Base-by-base conservation (phyloP, 176 grass and related monocot species). In the Tuctoria greenei region DNA sequence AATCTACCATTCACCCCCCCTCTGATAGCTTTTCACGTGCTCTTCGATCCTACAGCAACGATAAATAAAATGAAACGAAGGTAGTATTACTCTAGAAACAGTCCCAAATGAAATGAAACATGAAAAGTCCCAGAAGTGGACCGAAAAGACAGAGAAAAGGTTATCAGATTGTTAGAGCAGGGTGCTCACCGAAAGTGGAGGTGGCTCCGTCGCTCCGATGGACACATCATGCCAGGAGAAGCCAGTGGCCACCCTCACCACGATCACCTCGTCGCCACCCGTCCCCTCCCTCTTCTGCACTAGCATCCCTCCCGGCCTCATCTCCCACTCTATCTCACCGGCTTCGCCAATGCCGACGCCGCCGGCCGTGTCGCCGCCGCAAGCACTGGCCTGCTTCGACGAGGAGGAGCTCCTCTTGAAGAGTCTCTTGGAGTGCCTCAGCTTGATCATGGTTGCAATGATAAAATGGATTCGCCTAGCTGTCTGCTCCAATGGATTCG, bases 291-390 rank as follows among this genome's bases (percentile, higher is more conserved):
- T 95, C 87, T 99, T 99, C 89, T 95, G 91, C 75, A 99, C 95
- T 55, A 99, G 91, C 95, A 99, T 99, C 26, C 95, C 95, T 70
- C 91, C 95, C 0, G 91, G 95, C 70, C 91, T 79, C 81, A 99
- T 27, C 83, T 99, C 95, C 89, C 95, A 99, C 68, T 92, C 82
- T 43, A 99, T 99, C 75, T 99, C 82, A 41, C 69, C 64, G 2
- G 76, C 59, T 3, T 63, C 28, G 7, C 35, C 28, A 41, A 28
- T 27, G 58, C 65, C 21, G 38, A 18, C n/a, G n/a, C n/a, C 37
- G 35, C 39, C 55, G 9, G 70, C 44, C 7, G 31, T 28, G 20
- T 50, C 50, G 6, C 71, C 86, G 21, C 54, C 57, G 31, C 74
- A 67, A 27, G 38, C 61, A 7, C 39, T 79, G 17, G 75, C 46